A percentile compares a stretch with the other conserved stretches of the same genome.
Conservation (phyloP, 352 stramenopile genomes). For the Globisporangium polare region DNA sequence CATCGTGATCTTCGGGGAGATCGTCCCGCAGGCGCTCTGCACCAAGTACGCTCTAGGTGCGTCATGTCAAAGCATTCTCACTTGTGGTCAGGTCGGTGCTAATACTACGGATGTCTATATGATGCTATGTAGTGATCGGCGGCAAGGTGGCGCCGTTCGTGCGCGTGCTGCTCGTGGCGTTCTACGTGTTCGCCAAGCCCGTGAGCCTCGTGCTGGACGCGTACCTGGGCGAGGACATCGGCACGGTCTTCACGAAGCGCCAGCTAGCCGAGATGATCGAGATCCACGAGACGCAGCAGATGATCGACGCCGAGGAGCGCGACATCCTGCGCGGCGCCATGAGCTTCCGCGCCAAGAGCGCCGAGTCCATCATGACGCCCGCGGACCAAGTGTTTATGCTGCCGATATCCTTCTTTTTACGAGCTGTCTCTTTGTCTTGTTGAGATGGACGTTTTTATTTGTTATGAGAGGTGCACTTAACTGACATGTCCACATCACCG, state of each 20-base stretch:
- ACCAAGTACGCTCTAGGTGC: slow-evolving; percentile 53
- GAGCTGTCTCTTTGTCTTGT: neutral
- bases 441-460: neutral
- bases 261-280: slow-evolving; percentile 96
- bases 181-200: slow-evolving; percentile 95
- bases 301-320: slow-evolving; percentile 92
- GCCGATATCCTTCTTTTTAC: slow-evolving; percentile 34
- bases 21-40: slow-evolving; percentile 88
- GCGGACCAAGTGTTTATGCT: slow-evolving; percentile 96
- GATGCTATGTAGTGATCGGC: slow-evolving; percentile 42
- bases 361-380: slow-evolving; percentile 93
- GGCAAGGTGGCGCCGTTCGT: slow-evolving; percentile 88
- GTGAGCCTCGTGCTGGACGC: slow-evolving; percentile 92
- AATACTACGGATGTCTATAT: slow-evolving; percentile 2
- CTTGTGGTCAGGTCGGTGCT: neutral
- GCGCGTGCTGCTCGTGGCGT: slow-evolving; percentile 88
- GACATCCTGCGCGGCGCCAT: slow-evolving; percentile 95
- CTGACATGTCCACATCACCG: slow-evolving; percentile 18
- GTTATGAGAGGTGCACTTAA: neutral
- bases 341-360: slow-evolving; percentile 90
- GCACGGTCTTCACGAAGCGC: slow-evolving; percentile 92
- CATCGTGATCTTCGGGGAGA: slow-evolving; percentile 95
- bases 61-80: neutral
- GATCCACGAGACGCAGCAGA: slow-evolving; percentile 93
- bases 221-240: slow-evolving; percentile 92